Evolutionary conservation across 495 filamentous ascomycete species (phyloP), one percentile per base, ranked within the genome.

Genomic region (Hyaloscypha hepaticicola): DNA sequence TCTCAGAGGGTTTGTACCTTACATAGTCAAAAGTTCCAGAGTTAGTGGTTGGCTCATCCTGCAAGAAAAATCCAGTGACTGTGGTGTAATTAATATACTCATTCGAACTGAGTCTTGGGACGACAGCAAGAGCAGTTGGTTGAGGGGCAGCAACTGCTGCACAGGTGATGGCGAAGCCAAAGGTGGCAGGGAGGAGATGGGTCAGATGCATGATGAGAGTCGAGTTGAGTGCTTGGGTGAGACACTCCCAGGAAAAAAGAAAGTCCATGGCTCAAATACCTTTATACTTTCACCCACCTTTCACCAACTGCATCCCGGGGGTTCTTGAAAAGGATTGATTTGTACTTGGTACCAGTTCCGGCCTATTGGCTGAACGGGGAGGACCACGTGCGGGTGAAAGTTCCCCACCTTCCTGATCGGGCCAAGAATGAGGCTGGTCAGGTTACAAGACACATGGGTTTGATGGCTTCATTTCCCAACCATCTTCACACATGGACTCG

Each of bases 21-120:
- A 89, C 86, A 72, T 87, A 91, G 72, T 89, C 84, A 73, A 91
- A 92, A 6, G 79, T 83, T 12, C 75, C 75, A 1, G 84, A 67
- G 70, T 87, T 78, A 3, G 89, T 92, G n/a, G 77, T 71, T 0
- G 76, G 72, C 45, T 89, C 79, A 73, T 91, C 88, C 71, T 93
- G 90, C 16, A 84, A 73, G 70, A 92, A 92, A 72, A 87, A 89
- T 0, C 87, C 89, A 2, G 83, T 77, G 3, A 91, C 80, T 16
- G 83, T 85, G 1, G 83, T 83, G 70, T 91, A 91, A 50, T 85
- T 80, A 60, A 87, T 78, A 16, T 63, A 69, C 21, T 59, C 55
- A 19, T 51, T n/a, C 1, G 12, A 26, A 38, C 25, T 2, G 19
- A 33, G 11, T 45, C 63, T 58, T 9, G 63, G 55, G 11, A 55